These are phyloP conservation scores for Echites panduratus DNA, from an alignment of 257 asterid species.

Conservation along the genomic window DNA sequence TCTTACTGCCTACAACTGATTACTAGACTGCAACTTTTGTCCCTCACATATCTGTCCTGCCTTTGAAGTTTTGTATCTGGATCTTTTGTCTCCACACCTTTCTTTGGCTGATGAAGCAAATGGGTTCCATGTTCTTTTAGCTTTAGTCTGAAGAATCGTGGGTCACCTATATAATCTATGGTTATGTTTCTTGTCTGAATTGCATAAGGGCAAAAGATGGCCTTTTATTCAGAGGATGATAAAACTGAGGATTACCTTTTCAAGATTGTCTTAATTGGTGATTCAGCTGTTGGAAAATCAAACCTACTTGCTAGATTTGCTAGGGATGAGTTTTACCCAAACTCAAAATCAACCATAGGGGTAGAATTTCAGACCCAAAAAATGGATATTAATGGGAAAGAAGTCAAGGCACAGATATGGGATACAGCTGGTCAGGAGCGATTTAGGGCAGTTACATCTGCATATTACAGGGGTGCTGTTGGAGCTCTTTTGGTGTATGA, in stretches of 20 bases:
- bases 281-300: conserved; percentile 97
- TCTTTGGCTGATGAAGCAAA: conserved; percentile 5
- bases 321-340: conserved; percentile 82
- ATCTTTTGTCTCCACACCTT: conserved; percentile 11
- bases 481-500: conserved; percentile 96
- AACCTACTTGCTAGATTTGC: conserved; percentile 95
- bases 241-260: conserved; percentile 80
- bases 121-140: conserved; percentile 3
- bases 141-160: conserved; percentile 11
- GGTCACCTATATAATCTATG: conserved; percentile 16
- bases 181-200: conserved; percentile 33
- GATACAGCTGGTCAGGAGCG: conserved; percentile 99
- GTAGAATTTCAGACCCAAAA: conserved; percentile 98
- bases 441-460: conserved; percentile 95
- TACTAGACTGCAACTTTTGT: conserved; percentile 22
- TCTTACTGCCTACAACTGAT: conserved; percentile 19
- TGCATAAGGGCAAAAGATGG: conserved; percentile 49
- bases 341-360: conserved; percentile 91
- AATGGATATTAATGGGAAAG: conserved; percentile 75
- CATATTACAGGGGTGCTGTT: conserved; percentile 95
- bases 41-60: conserved; percentile 27
- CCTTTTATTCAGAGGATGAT: conserved; percentile 47
- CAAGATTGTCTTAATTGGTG: conserved; percentile 73
- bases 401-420: conserved; percentile 96
- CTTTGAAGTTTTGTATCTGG: conserved; percentile 31